A percentile compares a stretch with the other conserved stretches of the same genome.
Conservation (phyloP, 2,329 filamentous ascomycete genomes). For the Colletotrichum echinochloae region DNA sequence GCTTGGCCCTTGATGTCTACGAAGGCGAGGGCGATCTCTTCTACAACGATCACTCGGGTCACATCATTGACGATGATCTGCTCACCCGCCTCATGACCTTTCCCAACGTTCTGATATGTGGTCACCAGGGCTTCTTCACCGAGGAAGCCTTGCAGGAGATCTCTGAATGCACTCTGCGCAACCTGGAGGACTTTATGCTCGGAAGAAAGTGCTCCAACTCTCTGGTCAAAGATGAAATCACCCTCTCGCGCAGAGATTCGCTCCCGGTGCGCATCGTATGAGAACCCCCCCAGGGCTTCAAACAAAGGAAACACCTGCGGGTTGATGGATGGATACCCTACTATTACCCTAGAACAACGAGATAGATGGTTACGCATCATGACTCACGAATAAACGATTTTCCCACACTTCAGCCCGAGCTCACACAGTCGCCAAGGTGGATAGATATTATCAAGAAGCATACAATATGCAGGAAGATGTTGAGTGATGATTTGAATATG, state of each 20-base stretch:
- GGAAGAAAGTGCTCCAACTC: slow-evolving; percentile 52
- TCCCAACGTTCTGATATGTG: slow-evolving; percentile 74
- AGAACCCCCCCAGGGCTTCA: neutral
- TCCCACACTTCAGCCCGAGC: neutral
- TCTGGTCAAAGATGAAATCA: slow-evolving; percentile 46
- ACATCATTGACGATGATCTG: slow-evolving; percentile 75
- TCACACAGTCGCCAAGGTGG: too few species aligned
- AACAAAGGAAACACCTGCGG: neutral
- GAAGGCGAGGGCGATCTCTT: slow-evolving; percentile 74
- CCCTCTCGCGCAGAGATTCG: slow-evolving; percentile 44
- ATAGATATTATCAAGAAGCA: neutral
- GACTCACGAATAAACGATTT: slow-evolving; percentile 34
- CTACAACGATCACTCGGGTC: slow-evolving; percentile 73
- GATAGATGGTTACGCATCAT: slow-evolving; percentile 24
- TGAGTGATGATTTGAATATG: neutral
- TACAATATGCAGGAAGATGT: neutral
- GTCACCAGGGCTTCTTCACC: slow-evolving; percentile 78
- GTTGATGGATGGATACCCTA: slow-evolving; percentile 20
- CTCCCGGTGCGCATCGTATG: slow-evolving; percentile 50
- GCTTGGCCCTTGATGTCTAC: slow-evolving; percentile 76
- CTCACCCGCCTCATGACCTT: slow-evolving; percentile 76
- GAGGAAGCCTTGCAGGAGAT: slow-evolving; percentile 74
- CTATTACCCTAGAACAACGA: neutral
- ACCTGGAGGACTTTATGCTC: slow-evolving; percentile 61
- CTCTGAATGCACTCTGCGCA: slow-evolving; percentile 68